These are phyloP conservation scores for Vaccinium macrocarpon DNA, from an alignment of 148 eudicot species.

Conservation along the genomic window DNA sequence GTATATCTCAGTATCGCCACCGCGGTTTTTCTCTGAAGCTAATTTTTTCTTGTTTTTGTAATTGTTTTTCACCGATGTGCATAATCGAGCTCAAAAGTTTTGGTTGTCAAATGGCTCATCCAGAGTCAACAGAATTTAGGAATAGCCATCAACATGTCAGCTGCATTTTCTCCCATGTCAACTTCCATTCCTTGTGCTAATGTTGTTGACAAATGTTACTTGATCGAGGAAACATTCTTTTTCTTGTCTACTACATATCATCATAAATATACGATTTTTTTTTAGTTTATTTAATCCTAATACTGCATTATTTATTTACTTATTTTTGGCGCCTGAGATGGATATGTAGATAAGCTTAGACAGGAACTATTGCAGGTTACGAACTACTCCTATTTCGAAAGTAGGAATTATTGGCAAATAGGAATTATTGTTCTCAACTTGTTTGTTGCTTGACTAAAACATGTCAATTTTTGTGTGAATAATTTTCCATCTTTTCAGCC, in stretches of 20 bases:
- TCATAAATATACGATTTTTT: neutral
- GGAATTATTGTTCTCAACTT: neutral
- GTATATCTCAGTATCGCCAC: conserved; percentile 2
- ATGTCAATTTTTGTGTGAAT: neutral
- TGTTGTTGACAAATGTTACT: neutral
- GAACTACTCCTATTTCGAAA: neutral
- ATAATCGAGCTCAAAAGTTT: neutral
- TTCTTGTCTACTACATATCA: neutral
- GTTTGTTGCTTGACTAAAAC: neutral
- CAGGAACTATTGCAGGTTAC: neutral
- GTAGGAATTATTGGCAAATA: neutral
- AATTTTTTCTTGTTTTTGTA: neutral
- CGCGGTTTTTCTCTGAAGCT: neutral
- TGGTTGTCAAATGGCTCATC: conserved; percentile 1
- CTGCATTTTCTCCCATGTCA: neutral
- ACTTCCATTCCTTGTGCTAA: neutral
- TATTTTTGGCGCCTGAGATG: neutral
- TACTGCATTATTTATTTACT: too few relatives aligned
- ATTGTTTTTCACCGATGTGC: neutral
- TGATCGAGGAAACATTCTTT: neutral
- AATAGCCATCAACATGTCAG: neutral
- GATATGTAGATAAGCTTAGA: neutral
- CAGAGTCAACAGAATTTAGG: neutral
- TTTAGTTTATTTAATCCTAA: neutral
- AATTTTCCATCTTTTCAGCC: neutral